These are phyloP conservation scores for Arthrobotrys pseudoclavata DNA, from an alignment of 2,329 filamentous ascomycete genomes.

Conservation along the genomic window DNA sequence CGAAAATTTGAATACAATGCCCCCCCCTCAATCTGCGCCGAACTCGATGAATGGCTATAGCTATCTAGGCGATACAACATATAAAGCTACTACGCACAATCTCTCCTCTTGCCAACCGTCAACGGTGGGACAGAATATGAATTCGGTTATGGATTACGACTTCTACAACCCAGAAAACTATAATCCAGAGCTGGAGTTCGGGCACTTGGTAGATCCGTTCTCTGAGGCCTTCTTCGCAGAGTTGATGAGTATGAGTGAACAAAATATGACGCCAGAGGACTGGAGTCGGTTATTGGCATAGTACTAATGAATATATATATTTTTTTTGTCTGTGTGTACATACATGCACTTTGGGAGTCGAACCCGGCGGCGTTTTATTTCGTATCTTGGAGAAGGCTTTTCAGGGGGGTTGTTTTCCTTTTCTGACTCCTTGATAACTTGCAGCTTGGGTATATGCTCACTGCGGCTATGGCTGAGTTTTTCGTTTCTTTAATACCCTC, in stretches of 20 bases:
- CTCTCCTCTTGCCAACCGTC: slow-evolving; percentile 25
- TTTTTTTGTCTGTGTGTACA: neutral
- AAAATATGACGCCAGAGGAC: slow-evolving; percentile 57
- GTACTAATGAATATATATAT: neutral
- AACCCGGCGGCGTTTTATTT: slow-evolving; percentile 17
- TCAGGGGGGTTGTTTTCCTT: neutral
- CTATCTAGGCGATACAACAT: slow-evolving; percentile 15
- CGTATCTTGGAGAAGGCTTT: slow-evolving; percentile 10
- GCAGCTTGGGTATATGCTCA: neutral
- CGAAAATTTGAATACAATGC: slow-evolving; percentile 23
- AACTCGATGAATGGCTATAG: slow-evolving; percentile 12
- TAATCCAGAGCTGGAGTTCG: slow-evolving; percentile 54
- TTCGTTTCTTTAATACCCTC: neutral
- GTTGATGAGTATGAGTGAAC: slow-evolving; percentile 54
- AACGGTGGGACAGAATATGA: slow-evolving; percentile 20
- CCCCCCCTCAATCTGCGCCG: slow-evolving; percentile 15
- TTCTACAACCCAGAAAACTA: slow-evolving; percentile 58
- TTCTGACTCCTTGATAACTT: neutral
- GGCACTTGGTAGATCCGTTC: slow-evolving; percentile 52
- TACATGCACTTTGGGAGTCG: slow-evolving; percentile 33
- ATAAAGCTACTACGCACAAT: slow-evolving; percentile 18
- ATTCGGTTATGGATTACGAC: slow-evolving; percentile 39
- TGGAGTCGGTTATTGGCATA: slow-evolving; percentile 54
- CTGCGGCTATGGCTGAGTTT: neutral
- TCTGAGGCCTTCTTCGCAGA: slow-evolving; percentile 57